These are phyloP conservation scores for Verticillium nubilum DNA, from an alignment of 2,329 filamentous ascomycete species.

Conservation along the genomic window DNA sequence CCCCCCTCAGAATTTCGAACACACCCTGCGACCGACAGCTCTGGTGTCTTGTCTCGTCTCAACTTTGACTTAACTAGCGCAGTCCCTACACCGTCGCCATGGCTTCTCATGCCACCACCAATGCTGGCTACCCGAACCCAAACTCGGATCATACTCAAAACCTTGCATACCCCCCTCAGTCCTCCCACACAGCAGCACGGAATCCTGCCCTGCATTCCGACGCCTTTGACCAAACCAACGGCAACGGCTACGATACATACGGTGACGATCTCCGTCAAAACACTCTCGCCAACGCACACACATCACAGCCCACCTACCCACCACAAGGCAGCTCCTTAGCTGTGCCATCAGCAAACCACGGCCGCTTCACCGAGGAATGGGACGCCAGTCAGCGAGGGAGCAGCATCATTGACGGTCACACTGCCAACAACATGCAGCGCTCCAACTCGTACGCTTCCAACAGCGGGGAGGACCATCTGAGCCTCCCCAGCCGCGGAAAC, in stretches of 20 bases:
- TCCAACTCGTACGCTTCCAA: conserved; percentile 53
- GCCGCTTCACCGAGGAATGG: conserved; percentile 61
- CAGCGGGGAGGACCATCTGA: conserved; percentile 36
- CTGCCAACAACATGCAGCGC: conserved; percentile 44
- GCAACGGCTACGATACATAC: not conserved
- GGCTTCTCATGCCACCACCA: not conserved
- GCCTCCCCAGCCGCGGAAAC: conserved; percentile 46
- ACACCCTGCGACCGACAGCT: not conserved
- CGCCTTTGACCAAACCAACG: conserved; percentile 1
- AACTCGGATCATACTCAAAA: conserved; percentile 7
- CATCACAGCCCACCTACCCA: not conserved
- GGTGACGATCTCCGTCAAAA: conserved; percentile 11
- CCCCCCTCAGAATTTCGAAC: not conserved
- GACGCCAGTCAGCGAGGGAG: conserved; percentile 63
- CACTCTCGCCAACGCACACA: conserved; percentile 13
- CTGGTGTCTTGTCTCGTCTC: not conserved
- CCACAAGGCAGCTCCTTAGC: not conserved
- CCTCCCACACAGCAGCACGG: not conserved
- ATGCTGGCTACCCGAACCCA: conserved; percentile 6
- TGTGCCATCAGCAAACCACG: not conserved
- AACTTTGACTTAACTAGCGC: not conserved
- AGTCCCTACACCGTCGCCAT: not conserved
- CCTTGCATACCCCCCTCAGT: conserved; percentile 5
- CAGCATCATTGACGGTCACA: conserved; percentile 52
- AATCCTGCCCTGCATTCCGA: not conserved